Conservation (phyloP, 805 yeast genomes). For the Scheffersomyces lignosus region DNA sequence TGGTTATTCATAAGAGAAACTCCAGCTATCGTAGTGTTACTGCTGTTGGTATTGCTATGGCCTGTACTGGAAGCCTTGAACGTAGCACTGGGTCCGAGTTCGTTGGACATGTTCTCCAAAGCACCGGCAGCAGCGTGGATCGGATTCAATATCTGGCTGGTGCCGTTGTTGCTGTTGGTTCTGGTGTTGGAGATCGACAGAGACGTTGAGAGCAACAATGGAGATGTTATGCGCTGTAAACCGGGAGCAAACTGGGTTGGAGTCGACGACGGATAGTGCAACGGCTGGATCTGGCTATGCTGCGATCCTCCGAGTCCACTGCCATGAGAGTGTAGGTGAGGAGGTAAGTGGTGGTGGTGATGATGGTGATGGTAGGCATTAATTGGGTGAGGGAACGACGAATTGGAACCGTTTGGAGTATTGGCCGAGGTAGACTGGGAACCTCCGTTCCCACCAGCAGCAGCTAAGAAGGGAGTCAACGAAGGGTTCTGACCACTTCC, state of each 20-base stretch:
- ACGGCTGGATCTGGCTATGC: constrained; percentile 47
- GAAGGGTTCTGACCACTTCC: not conserved
- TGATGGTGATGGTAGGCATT: constrained; percentile 11
- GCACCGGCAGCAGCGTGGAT: constrained; percentile 41
- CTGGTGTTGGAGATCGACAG: constrained; percentile 44
- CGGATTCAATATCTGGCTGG: no score
- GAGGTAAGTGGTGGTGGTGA: constrained; percentile 12
- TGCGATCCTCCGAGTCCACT: constrained; percentile 19
- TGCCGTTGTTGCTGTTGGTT: constrained; percentile 3
- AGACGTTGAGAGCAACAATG: constrained; percentile 56
- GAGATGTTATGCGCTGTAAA: constrained; percentile 62
- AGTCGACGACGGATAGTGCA: constrained; percentile 66
- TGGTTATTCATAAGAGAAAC: constrained; percentile 36
- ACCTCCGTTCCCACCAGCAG: constrained; percentile 12
- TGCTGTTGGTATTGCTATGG: constrained; percentile 1
- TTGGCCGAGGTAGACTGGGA: constrained; percentile 12
- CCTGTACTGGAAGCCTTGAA: constrained; percentile 25
- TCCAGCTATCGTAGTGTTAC: constrained; percentile 20
- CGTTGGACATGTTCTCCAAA: constrained; percentile 44
- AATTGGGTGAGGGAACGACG: constrained; percentile 9
- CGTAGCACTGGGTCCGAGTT: constrained; percentile 45
- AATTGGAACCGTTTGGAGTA: constrained; percentile 2
- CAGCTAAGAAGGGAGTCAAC: constrained; percentile 31
- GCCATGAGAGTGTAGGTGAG: constrained; percentile 2
- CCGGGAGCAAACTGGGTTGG: constrained; percentile 73